Conservation (phyloP, 352 stramenopile genomes). For the Phytopythium montanum region DNA sequence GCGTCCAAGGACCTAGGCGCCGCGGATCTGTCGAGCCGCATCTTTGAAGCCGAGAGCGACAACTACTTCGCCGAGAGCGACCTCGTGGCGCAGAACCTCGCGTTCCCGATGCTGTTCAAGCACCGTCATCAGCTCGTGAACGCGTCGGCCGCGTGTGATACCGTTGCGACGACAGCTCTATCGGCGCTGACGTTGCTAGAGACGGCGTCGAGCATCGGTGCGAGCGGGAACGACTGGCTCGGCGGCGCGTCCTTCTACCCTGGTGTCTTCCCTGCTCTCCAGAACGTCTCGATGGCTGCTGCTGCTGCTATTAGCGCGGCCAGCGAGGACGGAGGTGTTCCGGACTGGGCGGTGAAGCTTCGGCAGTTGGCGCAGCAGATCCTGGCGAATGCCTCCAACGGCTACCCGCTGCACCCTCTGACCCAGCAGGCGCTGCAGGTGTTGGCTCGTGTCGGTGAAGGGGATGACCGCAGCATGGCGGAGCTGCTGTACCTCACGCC, state of each 20-base stretch:
- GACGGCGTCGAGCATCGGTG: conserved; percentile 14
- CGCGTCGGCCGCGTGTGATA: conserved; percentile 18
- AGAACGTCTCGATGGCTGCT: conserved; percentile 39
- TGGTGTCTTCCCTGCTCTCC: conserved; percentile 53
- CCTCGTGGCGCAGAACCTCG: conserved; percentile 54
- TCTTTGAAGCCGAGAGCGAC: conserved; percentile 77
- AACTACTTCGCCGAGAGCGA: conserved; percentile 76
- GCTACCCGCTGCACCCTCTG: conserved; percentile 26
- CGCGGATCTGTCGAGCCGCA: conserved; percentile 57
- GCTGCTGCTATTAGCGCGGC: conserved; percentile 21
- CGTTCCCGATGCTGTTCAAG: conserved; percentile 33
- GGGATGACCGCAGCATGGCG: conserved; percentile 7
- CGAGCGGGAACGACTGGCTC: conserved; percentile 36
- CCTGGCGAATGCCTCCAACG: conserved; percentile 18
- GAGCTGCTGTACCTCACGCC: conserved; percentile 50
- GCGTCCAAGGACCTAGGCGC: conserved; percentile 41
- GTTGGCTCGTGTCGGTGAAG: conserved; percentile 7
- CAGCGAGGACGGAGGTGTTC: conserved; percentile 2
- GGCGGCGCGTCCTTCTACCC: conserved; percentile 67
- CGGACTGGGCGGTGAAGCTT: conserved; percentile 15
- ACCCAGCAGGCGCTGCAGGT: conserved; percentile 30
- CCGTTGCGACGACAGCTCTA: conserved; percentile 24
- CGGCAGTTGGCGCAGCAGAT: conserved; percentile 15
- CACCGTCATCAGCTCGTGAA: conserved; percentile 13
- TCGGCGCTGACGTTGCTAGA: conserved; percentile 26